phyloP scores from a whole-genome alignment of 345 rosid species.

The Melastoma malabathricum region DNA sequence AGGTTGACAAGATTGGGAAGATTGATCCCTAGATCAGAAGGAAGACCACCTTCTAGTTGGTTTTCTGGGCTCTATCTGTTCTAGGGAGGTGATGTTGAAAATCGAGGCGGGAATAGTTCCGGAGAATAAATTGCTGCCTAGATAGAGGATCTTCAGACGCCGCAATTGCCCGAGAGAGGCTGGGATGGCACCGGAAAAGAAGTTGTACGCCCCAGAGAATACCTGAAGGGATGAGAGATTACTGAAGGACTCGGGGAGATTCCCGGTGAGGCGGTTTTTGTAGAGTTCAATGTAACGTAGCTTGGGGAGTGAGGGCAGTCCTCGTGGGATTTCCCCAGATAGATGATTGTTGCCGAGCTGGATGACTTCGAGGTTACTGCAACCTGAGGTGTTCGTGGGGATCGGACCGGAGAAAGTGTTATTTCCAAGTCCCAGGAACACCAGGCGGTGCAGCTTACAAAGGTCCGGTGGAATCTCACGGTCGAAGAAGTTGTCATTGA shows the following conservation, averaged over 20 bases:
- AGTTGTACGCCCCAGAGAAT: not conserved
- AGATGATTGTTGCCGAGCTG: not conserved
- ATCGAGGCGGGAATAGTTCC: slow-evolving; percentile 11
- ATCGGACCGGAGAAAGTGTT: slow-evolving; percentile 4
- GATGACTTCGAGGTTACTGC: not conserved
- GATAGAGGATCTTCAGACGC: not conserved
- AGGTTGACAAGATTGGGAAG: slow-evolving; percentile 6
- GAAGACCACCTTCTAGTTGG: slow-evolving; percentile 11
- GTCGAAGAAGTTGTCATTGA: slow-evolving; percentile 1
- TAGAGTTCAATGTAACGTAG: not conserved
- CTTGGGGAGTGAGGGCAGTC: not conserved
- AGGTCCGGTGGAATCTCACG: slow-evolving; percentile 1
- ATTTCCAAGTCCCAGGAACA: not conserved
- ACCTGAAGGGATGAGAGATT: not conserved
- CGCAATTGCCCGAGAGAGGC: slow-evolving; percentile 1
- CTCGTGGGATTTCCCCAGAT: not conserved
- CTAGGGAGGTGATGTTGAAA: slow-evolving; percentile 10
- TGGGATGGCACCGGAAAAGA: slow-evolving; percentile 8
- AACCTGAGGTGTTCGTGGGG: slow-evolving; percentile 1
- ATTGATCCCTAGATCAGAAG: slow-evolving; percentile 6
- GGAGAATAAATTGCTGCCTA: slow-evolving; percentile 4
- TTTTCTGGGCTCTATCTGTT: not conserved
- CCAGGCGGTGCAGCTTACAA: slow-evolving; percentile 1
- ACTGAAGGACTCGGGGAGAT: not conserved
- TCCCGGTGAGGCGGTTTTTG: not conserved